phyloP scores from a whole-genome alignment of 1,284 basidiomycete species.

The Takashimella koratensis region DNA sequence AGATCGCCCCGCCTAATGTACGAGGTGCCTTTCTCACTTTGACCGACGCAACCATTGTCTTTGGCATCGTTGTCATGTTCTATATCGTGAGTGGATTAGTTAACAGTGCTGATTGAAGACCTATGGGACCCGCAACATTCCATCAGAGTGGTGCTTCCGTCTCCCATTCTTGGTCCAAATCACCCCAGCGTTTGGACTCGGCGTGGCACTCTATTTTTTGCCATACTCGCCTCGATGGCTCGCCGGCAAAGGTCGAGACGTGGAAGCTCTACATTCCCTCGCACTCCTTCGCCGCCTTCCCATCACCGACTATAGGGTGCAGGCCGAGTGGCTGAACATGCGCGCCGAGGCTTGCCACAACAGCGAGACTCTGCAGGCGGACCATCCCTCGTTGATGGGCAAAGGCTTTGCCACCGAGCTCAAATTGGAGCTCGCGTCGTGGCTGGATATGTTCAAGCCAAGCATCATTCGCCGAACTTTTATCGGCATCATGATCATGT shows the following conservation, averaged over 20 bases:
- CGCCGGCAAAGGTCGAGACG: slow-evolving; percentile 47
- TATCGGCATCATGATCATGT: slow-evolving; percentile 25
- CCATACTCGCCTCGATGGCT: slow-evolving; percentile 62
- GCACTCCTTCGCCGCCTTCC: slow-evolving; percentile 34
- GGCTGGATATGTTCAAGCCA: slow-evolving; percentile 27
- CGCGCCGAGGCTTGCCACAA: slow-evolving; percentile 33
- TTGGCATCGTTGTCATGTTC: slow-evolving; percentile 46
- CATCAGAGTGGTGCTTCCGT: slow-evolving; percentile 23
- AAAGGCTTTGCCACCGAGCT: slow-evolving; percentile 12
- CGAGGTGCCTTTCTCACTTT: slow-evolving; percentile 71
- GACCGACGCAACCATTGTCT: slow-evolving; percentile 69
- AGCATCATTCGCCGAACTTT: slow-evolving; percentile 16
- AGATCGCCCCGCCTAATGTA: slow-evolving; percentile 49
- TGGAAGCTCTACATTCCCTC: slow-evolving; percentile 31
- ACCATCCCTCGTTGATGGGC: slow-evolving; percentile 14
- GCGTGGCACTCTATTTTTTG: slow-evolving; percentile 47
- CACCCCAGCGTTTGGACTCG: slow-evolving; percentile 46
- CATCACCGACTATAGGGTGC: slow-evolving; percentile 27
- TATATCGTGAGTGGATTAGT: too few relatives aligned
- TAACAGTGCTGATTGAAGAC: too few relatives aligned
- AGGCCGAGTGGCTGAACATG: slow-evolving; percentile 42
- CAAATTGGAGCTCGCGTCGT: slow-evolving; percentile 16
- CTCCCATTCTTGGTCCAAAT: slow-evolving; percentile 37
- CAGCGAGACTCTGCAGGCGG: slow-evolving; percentile 10
- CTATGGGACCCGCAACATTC: slow-evolving; percentile 20